A percentile compares a stretch with the other conserved stretches of the same genome.
phyloP scores from a whole-genome alignment of 805 yeast species.

The Yarrowia keelungensis region DNA sequence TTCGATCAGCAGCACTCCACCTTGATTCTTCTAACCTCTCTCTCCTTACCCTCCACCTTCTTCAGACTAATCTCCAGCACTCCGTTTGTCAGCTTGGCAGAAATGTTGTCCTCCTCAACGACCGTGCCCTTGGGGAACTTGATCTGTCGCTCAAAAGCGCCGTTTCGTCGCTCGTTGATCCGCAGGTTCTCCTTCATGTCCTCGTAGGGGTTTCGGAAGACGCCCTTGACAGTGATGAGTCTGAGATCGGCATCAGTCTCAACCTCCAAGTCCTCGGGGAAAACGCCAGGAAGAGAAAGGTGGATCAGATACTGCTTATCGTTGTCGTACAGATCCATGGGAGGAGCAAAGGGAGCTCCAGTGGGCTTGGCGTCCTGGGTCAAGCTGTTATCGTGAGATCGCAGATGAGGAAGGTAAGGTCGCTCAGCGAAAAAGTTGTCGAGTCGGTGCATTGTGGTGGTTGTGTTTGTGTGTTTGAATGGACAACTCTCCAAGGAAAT shows the following conservation, averaged over 20 bases:
- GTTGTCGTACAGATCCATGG: constrained; percentile 63
- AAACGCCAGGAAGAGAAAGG: constrained; percentile 66
- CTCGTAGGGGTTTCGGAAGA: constrained; percentile 42
- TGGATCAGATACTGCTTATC: constrained; percentile 57
- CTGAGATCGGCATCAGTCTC: constrained; percentile 66
- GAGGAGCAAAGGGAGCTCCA: constrained; percentile 57
- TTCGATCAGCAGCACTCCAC: constrained; percentile 9
- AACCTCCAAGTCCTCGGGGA: constrained; percentile 59
- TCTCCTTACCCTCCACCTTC: constrained; percentile 51
- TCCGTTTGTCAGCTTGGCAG: constrained; percentile 63
- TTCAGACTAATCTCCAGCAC: constrained; percentile 61
- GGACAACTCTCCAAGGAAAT: too few relatives aligned
- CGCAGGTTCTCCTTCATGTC: constrained; percentile 54
- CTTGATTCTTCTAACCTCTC: constrained; percentile 47
- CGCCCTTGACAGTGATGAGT: constrained; percentile 61
- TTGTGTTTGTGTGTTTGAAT: neutral
- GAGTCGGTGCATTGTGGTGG: constrained; percentile 20
- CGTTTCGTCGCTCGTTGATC: constrained; percentile 62
- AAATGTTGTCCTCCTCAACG: constrained; percentile 60
- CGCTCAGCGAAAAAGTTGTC: constrained; percentile 32
- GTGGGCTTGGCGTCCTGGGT: constrained; percentile 32
- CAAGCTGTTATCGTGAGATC: constrained; percentile 35
- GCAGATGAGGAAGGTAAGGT: constrained; percentile 28
- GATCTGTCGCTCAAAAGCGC: constrained; percentile 63
- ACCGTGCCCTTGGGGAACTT: constrained; percentile 63